Evolutionary conservation across 441 rosid genomes (phyloP), one percentile per base, ranked within the genome.

Genomic region (Eutrema salsugineum): DNA sequence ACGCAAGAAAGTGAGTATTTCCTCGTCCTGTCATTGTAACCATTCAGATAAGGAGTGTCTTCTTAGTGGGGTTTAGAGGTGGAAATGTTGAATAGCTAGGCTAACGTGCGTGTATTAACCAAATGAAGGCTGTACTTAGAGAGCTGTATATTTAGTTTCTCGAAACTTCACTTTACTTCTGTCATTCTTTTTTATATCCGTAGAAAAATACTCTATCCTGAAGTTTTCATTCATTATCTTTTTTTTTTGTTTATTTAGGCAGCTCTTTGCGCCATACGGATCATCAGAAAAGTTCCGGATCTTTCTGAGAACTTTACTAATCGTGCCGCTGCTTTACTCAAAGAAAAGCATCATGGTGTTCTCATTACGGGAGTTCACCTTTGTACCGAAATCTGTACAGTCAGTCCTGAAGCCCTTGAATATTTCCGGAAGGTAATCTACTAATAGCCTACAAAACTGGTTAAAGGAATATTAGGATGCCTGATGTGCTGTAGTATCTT

Each of bases 301-400:
- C 86, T 94, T 76, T 90, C 98, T 24, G 99, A 94, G 75, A 94
- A 92, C 81, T 94, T 92, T 83, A 83, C 89, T 78, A 94, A 89
- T 73, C 90, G 89, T 73, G 86, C 91, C 59, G 84, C 96, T 68
- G 76, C 91, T 17, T 86, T 94, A 67, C 97, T 94, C 73, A 92
- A 85, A 84, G 99, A 90, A 86, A 94, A 94, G 75, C 99, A 94
- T 80, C 99, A 94, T 79, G 99, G 99, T 71, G 98, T 90, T 72
- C 77, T 90, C 77, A 87, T 92, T 57, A 90, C 99, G 15, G 98
- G 97, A 76, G 76, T 94, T 84, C 98, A 92, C 79, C 96, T 94
- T 69, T 92, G 98, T 79, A 82, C 85, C 9, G 98, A 94, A 82
- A 82, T 94, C 62, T 89, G 99, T 81, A 89, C 74, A 86, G 83